These are phyloP conservation scores for Ophiostoma ulmi DNA, from an alignment of 2,329 filamentous ascomycete genomes.

Conservation along the genomic window DNA sequence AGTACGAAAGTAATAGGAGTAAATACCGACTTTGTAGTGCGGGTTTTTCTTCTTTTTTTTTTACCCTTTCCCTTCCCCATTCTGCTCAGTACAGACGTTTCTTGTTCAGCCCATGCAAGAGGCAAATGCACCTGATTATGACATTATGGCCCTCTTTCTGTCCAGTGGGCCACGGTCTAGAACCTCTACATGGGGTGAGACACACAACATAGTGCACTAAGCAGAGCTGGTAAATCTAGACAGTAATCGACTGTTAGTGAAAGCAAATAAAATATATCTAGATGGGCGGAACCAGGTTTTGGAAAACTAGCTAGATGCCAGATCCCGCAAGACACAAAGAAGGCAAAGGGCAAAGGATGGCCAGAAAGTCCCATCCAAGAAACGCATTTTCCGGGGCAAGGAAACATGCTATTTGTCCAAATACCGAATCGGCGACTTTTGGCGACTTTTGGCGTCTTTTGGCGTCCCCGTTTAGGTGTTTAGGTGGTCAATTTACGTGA, in stretches of 20 bases:
- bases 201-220: not conserved
- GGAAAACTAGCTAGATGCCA: no score
- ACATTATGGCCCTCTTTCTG: conserved; percentile 20
- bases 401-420: not conserved
- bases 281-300: no score
- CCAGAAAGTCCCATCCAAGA: not conserved
- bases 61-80: no score
- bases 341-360: not conserved
- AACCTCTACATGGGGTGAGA: not conserved
- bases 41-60: no score
- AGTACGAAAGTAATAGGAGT: no score
- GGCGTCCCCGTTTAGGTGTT: not conserved
- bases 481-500: not conserved
- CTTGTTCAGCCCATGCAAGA: conserved; percentile 1
- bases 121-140: conserved; percentile 24
- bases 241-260: no score
- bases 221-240: no score
- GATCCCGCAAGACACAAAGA: not conserved
- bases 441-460: no score
- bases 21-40: no score
- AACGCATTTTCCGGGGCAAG: not conserved
- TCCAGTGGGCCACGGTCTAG: conserved; percentile 4
- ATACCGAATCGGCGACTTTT: not conserved
- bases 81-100: not conserved
- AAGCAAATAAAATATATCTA: not conserved